Conservation (phyloP, 306 rosid genomes). For the Cicer chorassanicum region DNA sequence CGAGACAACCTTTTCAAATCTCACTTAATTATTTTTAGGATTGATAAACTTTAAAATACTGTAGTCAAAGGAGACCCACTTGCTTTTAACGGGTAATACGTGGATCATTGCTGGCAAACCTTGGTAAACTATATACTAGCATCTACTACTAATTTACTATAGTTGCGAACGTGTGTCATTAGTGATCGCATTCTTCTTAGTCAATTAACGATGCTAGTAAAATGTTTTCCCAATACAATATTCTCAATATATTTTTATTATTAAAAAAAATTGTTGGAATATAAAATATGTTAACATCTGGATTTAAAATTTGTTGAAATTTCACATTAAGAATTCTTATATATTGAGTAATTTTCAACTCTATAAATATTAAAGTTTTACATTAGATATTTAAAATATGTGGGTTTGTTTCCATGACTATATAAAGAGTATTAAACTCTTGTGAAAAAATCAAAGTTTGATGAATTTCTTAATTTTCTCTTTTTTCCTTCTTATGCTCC, state of each 20-base stretch:
- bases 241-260: not conserved
- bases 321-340: too few relatives aligned
- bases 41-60: constrained; percentile 10
- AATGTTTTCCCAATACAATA: not conserved
- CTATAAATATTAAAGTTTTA: too few relatives aligned
- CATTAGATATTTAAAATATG: too few relatives aligned
- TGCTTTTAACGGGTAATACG: constrained; percentile 34
- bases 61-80: constrained; percentile 38
- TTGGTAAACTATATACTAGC: not conserved
- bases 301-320: too few relatives aligned
- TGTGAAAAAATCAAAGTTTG: too few relatives aligned
- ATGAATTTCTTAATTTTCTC: too few relatives aligned
- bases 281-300: too few relatives aligned
- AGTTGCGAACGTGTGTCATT: constrained; percentile 30
- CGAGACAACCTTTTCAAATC: not conserved
- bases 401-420: too few relatives aligned
- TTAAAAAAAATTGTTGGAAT: not conserved
- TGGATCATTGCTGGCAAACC: constrained; percentile 42
- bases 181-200: constrained; percentile 32
- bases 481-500: too few relatives aligned
- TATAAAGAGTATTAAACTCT: too few relatives aligned
- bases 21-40: not conserved
- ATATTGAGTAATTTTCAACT: too few relatives aligned
- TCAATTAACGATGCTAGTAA: not conserved
- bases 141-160: not conserved